A percentile compares a stretch with the other conserved stretches of the same genome.
These are phyloP conservation scores for Aspergillus persii DNA, from an alignment of 2,329 filamentous ascomycete genomes.

Conservation along the genomic window DNA sequence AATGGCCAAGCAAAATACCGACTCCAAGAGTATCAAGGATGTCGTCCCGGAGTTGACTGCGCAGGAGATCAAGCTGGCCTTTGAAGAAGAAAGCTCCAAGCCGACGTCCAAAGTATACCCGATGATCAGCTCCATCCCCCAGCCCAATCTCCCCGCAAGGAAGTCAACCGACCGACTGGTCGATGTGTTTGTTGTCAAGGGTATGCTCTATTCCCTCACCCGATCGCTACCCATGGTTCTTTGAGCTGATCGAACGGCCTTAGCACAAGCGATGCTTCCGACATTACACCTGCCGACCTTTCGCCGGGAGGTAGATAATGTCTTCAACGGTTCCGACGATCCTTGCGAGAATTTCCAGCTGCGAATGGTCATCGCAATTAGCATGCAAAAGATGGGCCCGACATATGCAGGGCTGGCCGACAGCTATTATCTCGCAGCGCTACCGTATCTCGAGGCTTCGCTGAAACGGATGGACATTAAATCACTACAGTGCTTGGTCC, in stretches of 20 bases:
- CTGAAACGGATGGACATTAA: slow-evolving; percentile 85
- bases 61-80: slow-evolving; percentile 66
- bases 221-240: background rate
- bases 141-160: slow-evolving; percentile 69
- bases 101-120: slow-evolving; percentile 80
- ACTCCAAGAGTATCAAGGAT: slow-evolving; percentile 86
- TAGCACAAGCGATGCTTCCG: slow-evolving; percentile 85
- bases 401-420: slow-evolving; percentile 92
- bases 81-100: slow-evolving; percentile 63
- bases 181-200: slow-evolving; percentile 81
- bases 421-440: slow-evolving; percentile 88
- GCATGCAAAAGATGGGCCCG: slow-evolving; percentile 84
- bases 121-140: slow-evolving; percentile 81
- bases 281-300: slow-evolving; percentile 82
- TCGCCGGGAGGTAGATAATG: slow-evolving; percentile 71
- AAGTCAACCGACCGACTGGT: slow-evolving; percentile 74
- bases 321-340: slow-evolving; percentile 73
- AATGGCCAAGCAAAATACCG: slow-evolving; percentile 88
- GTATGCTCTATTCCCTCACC: slow-evolving; percentile 45
- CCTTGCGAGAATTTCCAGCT: slow-evolving; percentile 84
- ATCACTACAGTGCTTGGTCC: slow-evolving; percentile 81
- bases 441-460: slow-evolving; percentile 78
- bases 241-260: slow-evolving; percentile 17
- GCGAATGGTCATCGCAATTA: slow-evolving; percentile 90
- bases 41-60: slow-evolving; percentile 75